Evolutionary conservation across 305 asterid species (phyloP).

Genomic region (Fraxinus angustifolia): DNA sequence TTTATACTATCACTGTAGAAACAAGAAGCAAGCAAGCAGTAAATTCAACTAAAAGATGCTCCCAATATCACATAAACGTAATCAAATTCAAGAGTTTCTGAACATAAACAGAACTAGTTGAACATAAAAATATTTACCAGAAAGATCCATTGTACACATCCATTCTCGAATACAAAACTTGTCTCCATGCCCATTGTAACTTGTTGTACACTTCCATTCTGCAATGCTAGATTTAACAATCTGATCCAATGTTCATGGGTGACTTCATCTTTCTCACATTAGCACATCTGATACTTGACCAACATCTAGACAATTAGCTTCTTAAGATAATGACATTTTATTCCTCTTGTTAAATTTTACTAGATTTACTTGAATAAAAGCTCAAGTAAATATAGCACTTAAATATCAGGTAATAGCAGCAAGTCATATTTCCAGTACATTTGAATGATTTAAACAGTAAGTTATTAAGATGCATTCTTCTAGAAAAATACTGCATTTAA

Average conservation of each 20-base stretch:
- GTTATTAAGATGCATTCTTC: slow-evolving; percentile 2
- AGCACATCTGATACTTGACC: slow-evolving; percentile 8
- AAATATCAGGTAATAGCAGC: neutral
- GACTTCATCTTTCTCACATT: slow-evolving; percentile 2
- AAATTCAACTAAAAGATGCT: slow-evolving; percentile 12
- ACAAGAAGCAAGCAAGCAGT: slow-evolving; percentile 17
- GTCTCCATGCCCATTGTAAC: neutral
- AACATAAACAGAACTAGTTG: slow-evolving; percentile 8
- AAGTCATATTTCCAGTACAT: slow-evolving; percentile 2
- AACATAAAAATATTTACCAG: slow-evolving; percentile 9
- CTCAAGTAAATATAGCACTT: neutral
- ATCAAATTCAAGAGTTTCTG: slow-evolving; percentile 17
- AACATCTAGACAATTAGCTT: slow-evolving; percentile 14
- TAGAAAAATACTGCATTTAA: slow-evolving; percentile 1
- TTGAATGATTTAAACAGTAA: slow-evolving; percentile 1
- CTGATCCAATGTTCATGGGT: neutral
- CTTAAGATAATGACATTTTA: slow-evolving; percentile 10
- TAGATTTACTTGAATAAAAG: neutral
- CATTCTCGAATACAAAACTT: slow-evolving; percentile 6
- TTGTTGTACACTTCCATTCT: neutral
- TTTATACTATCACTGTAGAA: slow-evolving; percentile 15
- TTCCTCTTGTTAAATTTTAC: neutral
- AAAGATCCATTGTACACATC: slow-evolving; percentile 15
- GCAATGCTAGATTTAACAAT: neutral
- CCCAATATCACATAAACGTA: slow-evolving; percentile 25